phyloP scores from a whole-genome alignment of 139 green algal genomes.

The Chlorella sp. region DNA sequence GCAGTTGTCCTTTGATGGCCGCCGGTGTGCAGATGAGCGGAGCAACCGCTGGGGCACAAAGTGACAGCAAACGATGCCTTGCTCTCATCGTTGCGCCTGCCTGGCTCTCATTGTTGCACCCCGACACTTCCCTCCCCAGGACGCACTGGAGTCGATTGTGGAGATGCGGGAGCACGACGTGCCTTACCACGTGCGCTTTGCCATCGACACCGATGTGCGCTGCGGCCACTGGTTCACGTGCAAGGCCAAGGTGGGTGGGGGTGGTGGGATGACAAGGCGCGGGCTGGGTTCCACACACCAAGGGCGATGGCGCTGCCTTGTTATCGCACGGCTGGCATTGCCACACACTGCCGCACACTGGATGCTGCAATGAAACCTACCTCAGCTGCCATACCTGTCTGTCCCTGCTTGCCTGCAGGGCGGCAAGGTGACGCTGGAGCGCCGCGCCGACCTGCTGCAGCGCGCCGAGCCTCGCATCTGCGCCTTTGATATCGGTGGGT shows the following conservation, averaged over 20 bases:
- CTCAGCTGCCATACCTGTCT: background rate
- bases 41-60: too few species aligned
- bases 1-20: too few species aligned
- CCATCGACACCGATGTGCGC: constrained; percentile 90
- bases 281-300: background rate
- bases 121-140: constrained; percentile 47
- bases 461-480: constrained; percentile 90
- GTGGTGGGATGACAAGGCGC: too few species aligned
- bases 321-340: too few species aligned
- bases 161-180: constrained; percentile 98
- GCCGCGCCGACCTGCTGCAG: constrained; percentile 82
- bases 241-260: constrained; percentile 49
- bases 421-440: constrained; percentile 66
- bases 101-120: too few species aligned
- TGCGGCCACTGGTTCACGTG: constrained; percentile 94
- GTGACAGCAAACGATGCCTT: too few species aligned
- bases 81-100: too few species aligned
- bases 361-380: too few species aligned
- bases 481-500: constrained; percentile 95
- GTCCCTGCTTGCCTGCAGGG: constrained; percentile 35
- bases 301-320: too few species aligned
- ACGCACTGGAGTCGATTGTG: constrained; percentile 78
- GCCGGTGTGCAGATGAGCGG: too few species aligned
- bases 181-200: constrained; percentile 95
- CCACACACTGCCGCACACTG: too few species aligned